phyloP scores from a whole-genome alignment of 495 filamentous ascomycete genomes.

The Lineolata rhizophorae region DNA sequence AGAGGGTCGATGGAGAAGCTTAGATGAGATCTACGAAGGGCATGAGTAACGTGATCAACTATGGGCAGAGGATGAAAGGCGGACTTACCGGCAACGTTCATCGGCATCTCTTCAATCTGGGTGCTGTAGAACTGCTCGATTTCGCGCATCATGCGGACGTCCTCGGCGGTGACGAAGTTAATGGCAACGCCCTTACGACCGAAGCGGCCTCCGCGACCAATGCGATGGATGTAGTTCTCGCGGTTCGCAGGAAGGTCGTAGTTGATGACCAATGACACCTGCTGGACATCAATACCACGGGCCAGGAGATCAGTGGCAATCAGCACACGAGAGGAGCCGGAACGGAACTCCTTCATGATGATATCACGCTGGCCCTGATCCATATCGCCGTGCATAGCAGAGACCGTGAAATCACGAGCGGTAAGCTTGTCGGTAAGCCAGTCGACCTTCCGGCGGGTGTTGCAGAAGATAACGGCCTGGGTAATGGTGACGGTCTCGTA shows the following conservation, averaged over 20 bases:
- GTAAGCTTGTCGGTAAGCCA: conserved; percentile 99
- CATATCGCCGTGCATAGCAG: conserved; percentile 99
- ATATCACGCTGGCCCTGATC: conserved; percentile 89
- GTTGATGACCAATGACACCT: conserved; percentile 98
- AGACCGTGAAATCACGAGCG: conserved; percentile 95
- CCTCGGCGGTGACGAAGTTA: conserved; percentile 98
- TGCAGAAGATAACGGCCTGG: conserved; percentile 99
- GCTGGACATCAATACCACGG: conserved; percentile 98
- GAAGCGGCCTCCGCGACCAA: conserved; percentile 96
- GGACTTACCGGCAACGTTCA: conserved; percentile 48
- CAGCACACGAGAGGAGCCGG: conserved; percentile 88
- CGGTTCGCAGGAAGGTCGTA: conserved; percentile 97
- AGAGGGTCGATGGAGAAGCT: too few species aligned
- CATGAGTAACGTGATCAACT: background rate
- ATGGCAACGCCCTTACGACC: conserved; percentile 99
- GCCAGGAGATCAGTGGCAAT: conserved; percentile 95
- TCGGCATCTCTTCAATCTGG: conserved; percentile 73
- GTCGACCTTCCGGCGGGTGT: conserved; percentile 98
- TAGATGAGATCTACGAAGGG: conserved; percentile 2
- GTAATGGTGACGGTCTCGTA: conserved; percentile 99
- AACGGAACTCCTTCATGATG: conserved; percentile 99
- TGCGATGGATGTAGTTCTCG: conserved; percentile 99
- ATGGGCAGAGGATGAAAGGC: too few species aligned
- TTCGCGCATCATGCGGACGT: conserved; percentile 98
- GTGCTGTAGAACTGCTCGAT: conserved; percentile 71